Evolutionary conservation across 78 protist species (phyloP).

Genomic region (Polysphondylium violaceum): DNA sequence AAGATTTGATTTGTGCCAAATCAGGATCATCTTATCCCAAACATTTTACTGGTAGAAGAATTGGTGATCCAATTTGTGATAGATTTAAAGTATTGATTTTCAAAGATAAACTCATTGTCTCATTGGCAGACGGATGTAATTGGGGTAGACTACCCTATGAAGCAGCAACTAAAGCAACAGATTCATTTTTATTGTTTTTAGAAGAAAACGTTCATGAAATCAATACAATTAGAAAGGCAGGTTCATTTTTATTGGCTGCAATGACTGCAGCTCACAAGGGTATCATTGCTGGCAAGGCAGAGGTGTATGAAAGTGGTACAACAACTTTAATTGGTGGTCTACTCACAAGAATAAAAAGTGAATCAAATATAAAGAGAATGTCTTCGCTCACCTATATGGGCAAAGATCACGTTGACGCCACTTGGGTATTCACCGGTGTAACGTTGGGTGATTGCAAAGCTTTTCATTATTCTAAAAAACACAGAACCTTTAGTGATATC

Average conservation of each 20-base stretch:
- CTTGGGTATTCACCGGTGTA: constrained; percentile 57
- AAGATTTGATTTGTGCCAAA: constrained; percentile 20
- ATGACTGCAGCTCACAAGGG: constrained; percentile 69
- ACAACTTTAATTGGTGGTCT: constrained; percentile 83
- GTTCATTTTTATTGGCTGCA: constrained; percentile 62
- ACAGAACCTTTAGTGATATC: constrained; percentile 53
- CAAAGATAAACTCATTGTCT: constrained; percentile 40
- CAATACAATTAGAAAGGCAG: constrained; percentile 71
- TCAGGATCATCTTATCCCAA: constrained; percentile 73
- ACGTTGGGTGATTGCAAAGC: constrained; percentile 77
- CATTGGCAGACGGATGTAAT: constrained; percentile 83
- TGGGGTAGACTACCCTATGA: constrained; percentile 84
- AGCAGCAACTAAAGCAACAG: constrained; percentile 78
- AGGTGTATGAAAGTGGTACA: constrained; percentile 79
- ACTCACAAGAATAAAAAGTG: constrained; percentile 41
- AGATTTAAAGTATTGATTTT: constrained; percentile 42
- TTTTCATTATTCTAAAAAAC: constrained; percentile 66
- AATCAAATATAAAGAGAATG: not conserved
- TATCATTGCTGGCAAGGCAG: constrained; percentile 58
- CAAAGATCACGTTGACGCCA: not conserved
- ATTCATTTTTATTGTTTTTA: constrained; percentile 55
- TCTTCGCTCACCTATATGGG: not conserved
- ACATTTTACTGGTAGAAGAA: constrained; percentile 58
- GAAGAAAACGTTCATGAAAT: constrained; percentile 66
- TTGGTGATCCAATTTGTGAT: constrained; percentile 79